Percentiles rank a stretch among this genome's conserved stretches.
These are phyloP conservation scores for Cutaneotrichosporon curvatum DNA, from an alignment of 1,284 basidiomycete species.

Conservation along the genomic window DNA sequence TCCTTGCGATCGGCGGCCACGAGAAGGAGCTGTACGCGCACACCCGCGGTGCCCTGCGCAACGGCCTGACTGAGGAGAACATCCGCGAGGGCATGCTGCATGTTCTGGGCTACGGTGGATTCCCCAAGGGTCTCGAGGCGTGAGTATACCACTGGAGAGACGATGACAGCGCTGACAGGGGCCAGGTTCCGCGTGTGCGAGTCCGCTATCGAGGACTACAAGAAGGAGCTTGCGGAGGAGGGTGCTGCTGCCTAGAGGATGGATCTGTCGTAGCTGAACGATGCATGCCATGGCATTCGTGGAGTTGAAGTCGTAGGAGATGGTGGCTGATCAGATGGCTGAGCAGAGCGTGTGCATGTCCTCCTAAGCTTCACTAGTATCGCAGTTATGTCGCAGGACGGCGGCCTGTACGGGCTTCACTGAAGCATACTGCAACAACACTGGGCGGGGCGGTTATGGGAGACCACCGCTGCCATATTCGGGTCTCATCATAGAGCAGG, in stretches of 20 bases:
- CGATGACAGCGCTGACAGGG: neutral
- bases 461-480: too few species aligned
- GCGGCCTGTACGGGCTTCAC: too few species aligned
- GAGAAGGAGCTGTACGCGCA: constrained; percentile 15
- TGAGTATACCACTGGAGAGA: constrained; percentile 5
- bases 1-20: constrained; percentile 18
- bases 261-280: too few species aligned
- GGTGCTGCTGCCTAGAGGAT: neutral
- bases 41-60: constrained; percentile 16
- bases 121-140: constrained; percentile 19
- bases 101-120: constrained; percentile 18
- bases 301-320: too few species aligned
- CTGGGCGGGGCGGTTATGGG: too few species aligned
- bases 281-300: too few species aligned
- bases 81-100: constrained; percentile 19
- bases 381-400: too few species aligned
- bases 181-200: constrained; percentile 14
- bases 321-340: too few species aligned
- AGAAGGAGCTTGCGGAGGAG: constrained; percentile 9
- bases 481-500: too few species aligned
- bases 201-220: constrained; percentile 10
- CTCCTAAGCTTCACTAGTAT: too few species aligned
- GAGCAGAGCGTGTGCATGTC: too few species aligned
- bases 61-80: constrained; percentile 18
- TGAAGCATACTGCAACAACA: too few species aligned